phyloP scores from a whole-genome alignment of 768 basidiomycete species.

The Plicaturopsis crispa region DNA sequence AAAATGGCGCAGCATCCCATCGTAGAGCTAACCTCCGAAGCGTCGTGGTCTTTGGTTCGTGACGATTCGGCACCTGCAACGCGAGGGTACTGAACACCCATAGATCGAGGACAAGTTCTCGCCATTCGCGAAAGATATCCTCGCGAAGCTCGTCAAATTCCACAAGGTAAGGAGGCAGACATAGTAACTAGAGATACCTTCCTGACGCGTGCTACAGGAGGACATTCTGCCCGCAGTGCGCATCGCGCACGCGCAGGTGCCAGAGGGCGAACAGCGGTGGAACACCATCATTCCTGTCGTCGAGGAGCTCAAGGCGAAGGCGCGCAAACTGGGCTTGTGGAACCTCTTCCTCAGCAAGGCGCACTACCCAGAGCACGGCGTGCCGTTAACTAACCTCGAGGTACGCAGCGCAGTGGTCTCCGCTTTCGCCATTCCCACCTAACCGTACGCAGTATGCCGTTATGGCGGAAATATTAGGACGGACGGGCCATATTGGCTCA shows the following conservation, averaged over 20 bases:
- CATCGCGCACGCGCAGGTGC: constrained; percentile 77
- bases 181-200: no score
- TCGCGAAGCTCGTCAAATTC: constrained; percentile 79
- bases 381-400: constrained; percentile 90
- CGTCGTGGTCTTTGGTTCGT: constrained; percentile 82
- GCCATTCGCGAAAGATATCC: constrained; percentile 77
- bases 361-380: constrained; percentile 86
- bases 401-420: constrained; percentile 36
- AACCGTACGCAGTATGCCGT: constrained; percentile 68
- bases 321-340: constrained; percentile 88
- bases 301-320: constrained; percentile 80
- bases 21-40: constrained; percentile 69
- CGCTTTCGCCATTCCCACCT: not conserved
- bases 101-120: constrained; percentile 93
- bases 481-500: constrained; percentile 73
- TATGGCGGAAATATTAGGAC: constrained; percentile 93
- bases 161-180: constrained; percentile 58
- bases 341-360: constrained; percentile 93
- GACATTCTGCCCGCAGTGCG: constrained; percentile 79
- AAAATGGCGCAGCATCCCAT: constrained; percentile 64
- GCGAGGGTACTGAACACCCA: not conserved
- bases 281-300: constrained; percentile 75
- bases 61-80: not conserved
- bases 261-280: constrained; percentile 77
- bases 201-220: constrained; percentile 56